Evolutionary conservation across 306 rosid species (phyloP).

Genomic region (Cicer chorassanicum): DNA sequence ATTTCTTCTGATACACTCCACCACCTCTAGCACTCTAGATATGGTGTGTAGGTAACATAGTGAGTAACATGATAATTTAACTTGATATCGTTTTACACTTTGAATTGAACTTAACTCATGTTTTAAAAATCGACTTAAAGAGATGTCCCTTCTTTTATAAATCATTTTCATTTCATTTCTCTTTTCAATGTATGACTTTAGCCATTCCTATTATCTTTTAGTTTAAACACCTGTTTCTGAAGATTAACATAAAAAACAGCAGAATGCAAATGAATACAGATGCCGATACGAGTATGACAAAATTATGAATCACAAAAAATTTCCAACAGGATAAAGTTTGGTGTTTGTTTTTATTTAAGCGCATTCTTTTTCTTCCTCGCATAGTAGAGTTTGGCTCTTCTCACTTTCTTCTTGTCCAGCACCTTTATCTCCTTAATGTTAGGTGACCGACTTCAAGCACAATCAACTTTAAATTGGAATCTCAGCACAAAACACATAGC

Average conservation of each 20-base stretch:
- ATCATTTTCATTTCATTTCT: too few relatives aligned
- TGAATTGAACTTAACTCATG: too few relatives aligned
- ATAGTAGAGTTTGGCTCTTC: constrained; percentile 95
- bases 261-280: constrained; percentile 35
- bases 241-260: constrained; percentile 26
- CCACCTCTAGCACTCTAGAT: too few relatives aligned
- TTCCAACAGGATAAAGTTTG: constrained; percentile 35
- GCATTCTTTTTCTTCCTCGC: constrained; percentile 92
- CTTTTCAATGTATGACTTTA: too few relatives aligned
- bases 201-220: too few relatives aligned
- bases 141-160: too few relatives aligned
- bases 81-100: too few relatives aligned
- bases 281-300: constrained; percentile 37
- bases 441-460: constrained; percentile 22
- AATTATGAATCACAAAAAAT: constrained; percentile 33
- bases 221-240: too few relatives aligned
- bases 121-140: too few relatives aligned
- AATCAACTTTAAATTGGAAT: constrained; percentile 25
- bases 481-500: constrained; percentile 2
- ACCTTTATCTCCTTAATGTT: constrained; percentile 84
- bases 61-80: too few relatives aligned
- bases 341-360: constrained; percentile 57
- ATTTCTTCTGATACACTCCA: too few relatives aligned
- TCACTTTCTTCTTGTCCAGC: constrained; percentile 90
- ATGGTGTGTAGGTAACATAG: too few relatives aligned